These are phyloP conservation scores for Pseudonitzschia pungens DNA, from an alignment of 108 stramenopile genomes.

Conservation along the genomic window DNA sequence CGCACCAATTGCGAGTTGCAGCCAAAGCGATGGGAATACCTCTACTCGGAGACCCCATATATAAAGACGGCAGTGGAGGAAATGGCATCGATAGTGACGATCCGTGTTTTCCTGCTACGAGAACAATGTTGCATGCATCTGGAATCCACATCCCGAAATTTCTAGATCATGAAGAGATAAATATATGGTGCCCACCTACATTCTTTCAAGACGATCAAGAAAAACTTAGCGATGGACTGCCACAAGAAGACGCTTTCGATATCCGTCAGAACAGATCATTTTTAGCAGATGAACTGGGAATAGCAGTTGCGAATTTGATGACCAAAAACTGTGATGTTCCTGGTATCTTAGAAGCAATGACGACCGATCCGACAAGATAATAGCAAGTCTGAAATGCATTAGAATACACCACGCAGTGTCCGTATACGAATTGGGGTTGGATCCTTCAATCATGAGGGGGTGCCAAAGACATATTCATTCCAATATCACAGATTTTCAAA, in stretches of 20 bases:
- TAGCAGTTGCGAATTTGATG: conserved; percentile 47
- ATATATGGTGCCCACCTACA: conserved; percentile 23
- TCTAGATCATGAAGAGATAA: conserved; percentile 12
- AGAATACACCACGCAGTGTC: too few species aligned
- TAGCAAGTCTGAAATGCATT: background rate
- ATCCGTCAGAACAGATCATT: background rate
- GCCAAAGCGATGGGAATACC: conserved; percentile 77
- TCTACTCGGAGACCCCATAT: conserved; percentile 71
- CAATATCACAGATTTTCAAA: too few species aligned
- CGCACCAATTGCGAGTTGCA: conserved; percentile 84
- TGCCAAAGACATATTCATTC: too few species aligned
- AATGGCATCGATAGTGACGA: background rate
- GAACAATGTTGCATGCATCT: conserved; percentile 29
- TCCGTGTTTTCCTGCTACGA: background rate
- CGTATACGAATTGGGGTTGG: too few species aligned
- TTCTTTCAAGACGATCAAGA: conserved; percentile 14
- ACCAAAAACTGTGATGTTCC: conserved; percentile 57
- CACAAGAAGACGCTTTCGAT: background rate
- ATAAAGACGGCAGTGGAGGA: conserved; percentile 27
- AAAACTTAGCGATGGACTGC: background rate
- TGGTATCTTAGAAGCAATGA: conserved; percentile 38
- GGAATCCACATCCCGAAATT: conserved; percentile 28
- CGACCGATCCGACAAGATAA: background rate
- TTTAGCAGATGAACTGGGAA: conserved; percentile 15
- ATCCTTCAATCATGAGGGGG: too few species aligned